Percentiles rank a stretch among this genome's conserved stretches.
Evolutionary conservation across 495 filamentous ascomycete genomes (phyloP).

Genomic region (Monascus purpureus): DNA sequence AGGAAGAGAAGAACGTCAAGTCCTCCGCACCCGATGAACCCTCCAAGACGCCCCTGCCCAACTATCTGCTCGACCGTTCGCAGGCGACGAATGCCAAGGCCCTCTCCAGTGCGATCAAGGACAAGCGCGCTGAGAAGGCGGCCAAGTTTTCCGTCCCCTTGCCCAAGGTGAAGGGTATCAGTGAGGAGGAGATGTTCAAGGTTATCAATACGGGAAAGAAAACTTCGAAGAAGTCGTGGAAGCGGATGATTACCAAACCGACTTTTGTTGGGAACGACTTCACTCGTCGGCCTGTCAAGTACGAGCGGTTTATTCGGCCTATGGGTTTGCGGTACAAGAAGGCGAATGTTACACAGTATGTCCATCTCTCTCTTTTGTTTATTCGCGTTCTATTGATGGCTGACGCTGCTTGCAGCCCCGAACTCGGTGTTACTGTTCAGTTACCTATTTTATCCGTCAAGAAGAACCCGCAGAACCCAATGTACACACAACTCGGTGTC

Average conservation of each 20-base stretch:
- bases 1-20: slow-evolving; percentile 93
- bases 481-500: slow-evolving; percentile 91
- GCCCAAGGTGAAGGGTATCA: slow-evolving; percentile 86
- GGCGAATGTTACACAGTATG: slow-evolving; percentile 68
- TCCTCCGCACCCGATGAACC: slow-evolving; percentile 65
- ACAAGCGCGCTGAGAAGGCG: slow-evolving; percentile 79
- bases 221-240: slow-evolving; percentile 70
- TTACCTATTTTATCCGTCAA: slow-evolving; percentile 89
- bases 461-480: slow-evolving; percentile 93
- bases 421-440: slow-evolving; percentile 80
- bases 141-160: slow-evolving; percentile 92
- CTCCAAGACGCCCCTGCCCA: slow-evolving; percentile 58
- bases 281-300: slow-evolving; percentile 85
- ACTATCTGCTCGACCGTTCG: slow-evolving; percentile 81
- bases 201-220: slow-evolving; percentile 91
- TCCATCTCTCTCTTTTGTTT: slow-evolving; percentile 2
- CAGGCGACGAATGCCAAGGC: slow-evolving; percentile 83
- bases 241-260: slow-evolving; percentile 89
- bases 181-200: slow-evolving; percentile 97
- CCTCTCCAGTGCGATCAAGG: slow-evolving; percentile 71
- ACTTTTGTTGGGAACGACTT: slow-evolving; percentile 86
- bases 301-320: slow-evolving; percentile 71
- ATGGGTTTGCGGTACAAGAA: slow-evolving; percentile 89
- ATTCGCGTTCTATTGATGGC: not conserved
- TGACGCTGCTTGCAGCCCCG: slow-evolving; percentile 30